These are phyloP conservation scores for Mallotus japonicus DNA, from an alignment of 441 rosid species.

Conservation along the genomic window DNA sequence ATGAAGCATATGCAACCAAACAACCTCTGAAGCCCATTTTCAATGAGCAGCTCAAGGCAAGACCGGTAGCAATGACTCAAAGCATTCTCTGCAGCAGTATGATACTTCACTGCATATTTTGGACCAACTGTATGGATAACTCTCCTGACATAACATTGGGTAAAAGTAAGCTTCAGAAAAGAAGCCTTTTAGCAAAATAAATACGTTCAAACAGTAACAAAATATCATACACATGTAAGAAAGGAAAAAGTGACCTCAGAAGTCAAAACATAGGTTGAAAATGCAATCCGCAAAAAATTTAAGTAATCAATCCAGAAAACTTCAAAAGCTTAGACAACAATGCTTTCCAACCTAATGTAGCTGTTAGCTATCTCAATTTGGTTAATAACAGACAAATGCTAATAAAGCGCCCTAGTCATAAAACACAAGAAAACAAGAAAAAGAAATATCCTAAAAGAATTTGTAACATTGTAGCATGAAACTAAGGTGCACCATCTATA, in stretches of 20 bases:
- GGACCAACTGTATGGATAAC: slow-evolving; percentile 99
- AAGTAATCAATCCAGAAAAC: background rate
- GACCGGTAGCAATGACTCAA: slow-evolving; percentile 96
- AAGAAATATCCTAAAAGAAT: background rate
- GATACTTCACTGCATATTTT: slow-evolving; percentile 97
- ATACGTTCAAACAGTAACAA: background rate
- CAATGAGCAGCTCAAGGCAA: slow-evolving; percentile 94
- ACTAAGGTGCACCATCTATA: background rate
- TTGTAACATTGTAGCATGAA: no score
- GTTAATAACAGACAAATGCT: background rate
- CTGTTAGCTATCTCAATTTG: background rate
- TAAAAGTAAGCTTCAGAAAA: slow-evolving; percentile 16
- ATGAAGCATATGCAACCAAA: slow-evolving; percentile 22
- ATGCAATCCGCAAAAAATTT: background rate
- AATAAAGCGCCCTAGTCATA: background rate
- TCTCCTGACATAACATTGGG: slow-evolving; percentile 53
- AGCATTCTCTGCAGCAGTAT: slow-evolving; percentile 99
- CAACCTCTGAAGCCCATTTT: slow-evolving; percentile 84
- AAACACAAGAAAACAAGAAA: background rate
- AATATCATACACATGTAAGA: background rate
- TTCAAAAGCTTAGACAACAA: slow-evolving; percentile 1
- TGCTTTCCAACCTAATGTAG: slow-evolving; percentile 1
- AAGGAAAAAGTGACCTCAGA: background rate
- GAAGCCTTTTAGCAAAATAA: background rate
- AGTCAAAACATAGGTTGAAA: background rate